These are phyloP conservation scores for Cryptococcus neoformans DNA, from an alignment of 1,284 basidiomycete genomes.

Conservation along the genomic window DNA sequence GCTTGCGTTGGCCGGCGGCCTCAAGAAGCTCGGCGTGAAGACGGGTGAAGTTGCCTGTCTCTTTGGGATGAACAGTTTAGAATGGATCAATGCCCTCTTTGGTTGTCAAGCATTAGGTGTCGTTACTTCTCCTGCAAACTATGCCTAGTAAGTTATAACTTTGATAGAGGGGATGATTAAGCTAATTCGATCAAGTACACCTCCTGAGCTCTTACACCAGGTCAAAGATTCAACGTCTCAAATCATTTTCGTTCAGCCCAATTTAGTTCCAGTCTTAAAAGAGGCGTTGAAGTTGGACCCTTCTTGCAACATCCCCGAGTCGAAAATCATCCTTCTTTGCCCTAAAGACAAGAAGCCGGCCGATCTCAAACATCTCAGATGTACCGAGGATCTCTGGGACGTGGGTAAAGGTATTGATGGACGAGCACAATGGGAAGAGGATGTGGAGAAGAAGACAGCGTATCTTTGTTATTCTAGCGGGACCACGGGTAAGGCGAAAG, in stretches of 20 bases:
- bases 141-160: slow-evolving; percentile 47
- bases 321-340: slow-evolving; percentile 34
- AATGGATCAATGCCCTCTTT: slow-evolving; percentile 62
- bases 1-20: slow-evolving; percentile 57
- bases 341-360: slow-evolving; percentile 14
- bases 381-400: slow-evolving; percentile 20
- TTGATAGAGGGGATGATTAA: slow-evolving; percentile 43
- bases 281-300: slow-evolving; percentile 20
- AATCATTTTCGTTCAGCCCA: slow-evolving; percentile 57
- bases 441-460: slow-evolving; percentile 22
- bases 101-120: slow-evolving; percentile 51
- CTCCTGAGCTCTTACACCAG: slow-evolving; percentile 46
- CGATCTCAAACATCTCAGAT: slow-evolving; percentile 9
- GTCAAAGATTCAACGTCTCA: slow-evolving; percentile 56
- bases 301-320: slow-evolving; percentile 9
- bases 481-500: slow-evolving; percentile 50
- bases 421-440: slow-evolving; percentile 9
- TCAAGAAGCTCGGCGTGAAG: slow-evolving; percentile 42
- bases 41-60: slow-evolving; percentile 39
- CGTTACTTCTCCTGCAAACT: slow-evolving; percentile 40
- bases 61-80: slow-evolving; percentile 57
- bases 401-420: slow-evolving; percentile 13
- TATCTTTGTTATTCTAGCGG: slow-evolving; percentile 67
- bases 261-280: slow-evolving; percentile 49
- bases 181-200: slow-evolving; percentile 22